Conservation (phyloP, 1,284 basidiomycete species). For the Moesziomyces aphidis region DNA sequence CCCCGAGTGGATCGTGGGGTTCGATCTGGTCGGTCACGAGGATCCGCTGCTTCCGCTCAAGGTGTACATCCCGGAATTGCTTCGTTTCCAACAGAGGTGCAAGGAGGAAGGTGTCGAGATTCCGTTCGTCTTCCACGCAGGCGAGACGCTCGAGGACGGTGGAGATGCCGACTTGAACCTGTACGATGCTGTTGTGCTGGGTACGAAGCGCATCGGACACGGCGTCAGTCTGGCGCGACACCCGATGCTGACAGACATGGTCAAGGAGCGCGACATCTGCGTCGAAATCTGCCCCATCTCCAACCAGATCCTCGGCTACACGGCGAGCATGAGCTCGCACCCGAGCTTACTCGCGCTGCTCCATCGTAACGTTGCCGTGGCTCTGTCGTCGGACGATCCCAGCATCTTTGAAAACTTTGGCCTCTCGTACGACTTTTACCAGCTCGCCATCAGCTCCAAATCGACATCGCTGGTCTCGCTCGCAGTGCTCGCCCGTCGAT, state of each 20-base stretch:
- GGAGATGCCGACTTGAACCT: constrained; percentile 76
- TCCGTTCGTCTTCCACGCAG: constrained; percentile 83
- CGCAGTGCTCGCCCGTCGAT: constrained; percentile 34
- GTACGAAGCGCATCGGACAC: constrained; percentile 82
- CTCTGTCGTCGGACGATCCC: constrained; percentile 79
- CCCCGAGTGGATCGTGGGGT: constrained; percentile 79
- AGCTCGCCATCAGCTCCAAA: constrained; percentile 37
- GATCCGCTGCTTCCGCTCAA: constrained; percentile 75
- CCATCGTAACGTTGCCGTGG: constrained; percentile 78
- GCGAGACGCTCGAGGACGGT: constrained; percentile 81
- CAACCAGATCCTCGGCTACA: constrained; percentile 55
- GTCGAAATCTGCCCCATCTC: constrained; percentile 73
- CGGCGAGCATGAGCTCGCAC: constrained; percentile 32
- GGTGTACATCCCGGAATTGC: constrained; percentile 75
- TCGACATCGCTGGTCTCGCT: constrained; percentile 36
- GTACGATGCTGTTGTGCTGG: constrained; percentile 81
- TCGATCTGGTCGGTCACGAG: constrained; percentile 83
- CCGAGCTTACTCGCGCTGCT: constrained; percentile 70
- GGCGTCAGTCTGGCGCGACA: constrained; percentile 81
- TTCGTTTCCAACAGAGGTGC: constrained; percentile 74
- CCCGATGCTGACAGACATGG: constrained; percentile 77
- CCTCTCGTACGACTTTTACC: constrained; percentile 58
- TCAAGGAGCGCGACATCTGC: constrained; percentile 75
- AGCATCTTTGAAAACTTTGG: constrained; percentile 81
- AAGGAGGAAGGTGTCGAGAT: constrained; percentile 75